Evolutionary conservation across 176 grass and related monocot genomes (phyloP).

Genomic region (Carex cristatella): DNA sequence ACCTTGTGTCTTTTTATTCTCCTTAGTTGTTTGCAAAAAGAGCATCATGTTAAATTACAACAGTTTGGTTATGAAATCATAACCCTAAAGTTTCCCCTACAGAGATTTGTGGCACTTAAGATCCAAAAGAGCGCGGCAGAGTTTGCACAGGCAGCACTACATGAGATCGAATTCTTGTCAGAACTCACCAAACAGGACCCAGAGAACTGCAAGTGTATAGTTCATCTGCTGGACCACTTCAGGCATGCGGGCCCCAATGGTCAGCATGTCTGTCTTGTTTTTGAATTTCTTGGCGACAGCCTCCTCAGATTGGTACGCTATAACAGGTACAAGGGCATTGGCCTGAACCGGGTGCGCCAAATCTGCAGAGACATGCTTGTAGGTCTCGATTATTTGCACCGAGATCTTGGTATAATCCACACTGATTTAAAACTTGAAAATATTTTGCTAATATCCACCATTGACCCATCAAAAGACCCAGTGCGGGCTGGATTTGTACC

Average conservation of each 20-base stretch:
- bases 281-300: slow-evolving; percentile 97
- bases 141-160: slow-evolving; percentile 92
- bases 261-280: slow-evolving; percentile 87
- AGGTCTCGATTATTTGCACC: slow-evolving; percentile 90
- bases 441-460: slow-evolving; percentile 77
- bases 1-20: neutral
- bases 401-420: slow-evolving; percentile 87
- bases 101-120: slow-evolving; percentile 94
- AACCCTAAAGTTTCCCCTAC: slow-evolving; percentile 19
- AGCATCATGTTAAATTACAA: neutral
- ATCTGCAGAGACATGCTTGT: slow-evolving; percentile 90
- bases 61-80: slow-evolving; percentile 1
- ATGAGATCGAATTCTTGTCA: slow-evolving; percentile 82
- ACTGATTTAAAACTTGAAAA: slow-evolving; percentile 93
- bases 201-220: slow-evolving; percentile 68
- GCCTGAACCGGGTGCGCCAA: slow-evolving; percentile 47
- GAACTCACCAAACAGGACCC: slow-evolving; percentile 67
- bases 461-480: slow-evolving; percentile 86
- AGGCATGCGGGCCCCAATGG: slow-evolving; percentile 86
- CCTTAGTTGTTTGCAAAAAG: slow-evolving; percentile 1
- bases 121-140: slow-evolving; percentile 90
- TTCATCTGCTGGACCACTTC: slow-evolving; percentile 88
- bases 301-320: slow-evolving; percentile 85
- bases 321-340: slow-evolving; percentile 93
- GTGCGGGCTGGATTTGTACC: slow-evolving; percentile 63